Base-by-base conservation (phyloP, 83 land plant genomes). In the Picea abies region DNA sequence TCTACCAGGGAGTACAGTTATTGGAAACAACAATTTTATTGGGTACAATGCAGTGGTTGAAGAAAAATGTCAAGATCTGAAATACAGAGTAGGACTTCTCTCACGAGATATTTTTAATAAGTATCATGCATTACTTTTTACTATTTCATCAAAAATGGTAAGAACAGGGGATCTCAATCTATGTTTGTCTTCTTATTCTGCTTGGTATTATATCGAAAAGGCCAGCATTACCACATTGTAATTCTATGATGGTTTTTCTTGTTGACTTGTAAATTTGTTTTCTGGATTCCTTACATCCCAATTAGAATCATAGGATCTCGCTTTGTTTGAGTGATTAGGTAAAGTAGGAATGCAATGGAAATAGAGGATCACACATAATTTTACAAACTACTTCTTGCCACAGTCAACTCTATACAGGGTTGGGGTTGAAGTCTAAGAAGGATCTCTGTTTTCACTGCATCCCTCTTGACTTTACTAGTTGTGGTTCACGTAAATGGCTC, bases 11-110 rank as follows among this genome's bases (percentile, higher is more conserved):
- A 60, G 82, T 29, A 96, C 98, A 4, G 75, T 90, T 0, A 80
- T 97, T n/a, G 99, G 99, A 65, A 82, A 81, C 41, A 87, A 95
- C 56, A 97, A 97, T 76, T 76, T 83, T 10, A 92, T 97, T 79
- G 99, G 99, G 11, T 85, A 93, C 81, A 82, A 97, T 92, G 96
- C 98, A 60, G 98, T 93, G 17, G 95, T 97, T 85, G 99, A 96
- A 29, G 88, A 85, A 3, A 93, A 91, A 85, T 93, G 98, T 87
- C 99, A 96, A 81, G 99, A 96, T 80, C 76, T 95, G 89, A 96
- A 95, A 84, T 95, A 95, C 81, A 89, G 90, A 93, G 97, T 94
- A 49, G 19, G 79, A 4, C 52, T n/a, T 41, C 4, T 72, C 19
- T n/a, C 19, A 2, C 41, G 12, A 12, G 11, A 10, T 41, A 4